Percentiles rank a stretch among this genome's conserved stretches.
Evolutionary conservation across 106 monocot genomes (phyloP).

Genomic region (Allium sativum): DNA sequence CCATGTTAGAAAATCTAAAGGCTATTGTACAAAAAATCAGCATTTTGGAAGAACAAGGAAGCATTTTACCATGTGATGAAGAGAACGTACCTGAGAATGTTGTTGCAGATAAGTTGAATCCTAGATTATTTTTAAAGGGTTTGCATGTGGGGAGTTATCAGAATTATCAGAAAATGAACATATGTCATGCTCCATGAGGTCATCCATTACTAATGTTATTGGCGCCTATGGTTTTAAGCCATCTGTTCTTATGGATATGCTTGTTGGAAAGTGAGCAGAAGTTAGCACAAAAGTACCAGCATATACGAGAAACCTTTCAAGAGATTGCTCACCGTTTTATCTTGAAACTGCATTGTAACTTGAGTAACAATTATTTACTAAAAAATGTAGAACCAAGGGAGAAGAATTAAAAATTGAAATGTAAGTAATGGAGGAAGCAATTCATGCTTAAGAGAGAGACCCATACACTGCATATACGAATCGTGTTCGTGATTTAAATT

Average conservation of each 20-base stretch:
- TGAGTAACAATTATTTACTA: slow-evolving; percentile 94
- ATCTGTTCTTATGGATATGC: slow-evolving; percentile 96
- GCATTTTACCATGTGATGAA: slow-evolving; percentile 84
- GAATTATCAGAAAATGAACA: slow-evolving; percentile 93
- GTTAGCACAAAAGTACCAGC: slow-evolving; percentile 83
- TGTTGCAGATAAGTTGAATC: slow-evolving; percentile 51
- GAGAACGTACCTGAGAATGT: slow-evolving; percentile 96
- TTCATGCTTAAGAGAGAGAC: slow-evolving; percentile 95
- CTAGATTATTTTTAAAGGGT: slow-evolving; percentile 94
- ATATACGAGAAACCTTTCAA: slow-evolving; percentile 92
- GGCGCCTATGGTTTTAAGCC: slow-evolving; percentile 96
- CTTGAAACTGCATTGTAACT: slow-evolving; percentile 97
- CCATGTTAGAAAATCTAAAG: slow-evolving; percentile 70
- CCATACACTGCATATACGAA: slow-evolving; percentile 94
- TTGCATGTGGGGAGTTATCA: slow-evolving; percentile 94
- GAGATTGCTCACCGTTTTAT: slow-evolving; percentile 97
- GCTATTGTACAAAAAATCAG: slow-evolving; percentile 59
- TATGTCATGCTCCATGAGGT: slow-evolving; percentile 94
- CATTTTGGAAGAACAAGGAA: slow-evolving; percentile 41
- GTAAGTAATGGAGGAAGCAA: slow-evolving; percentile 99
- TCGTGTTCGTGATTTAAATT: slow-evolving; percentile 88
- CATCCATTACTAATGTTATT: slow-evolving; percentile 91
- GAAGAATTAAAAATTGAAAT: slow-evolving; percentile 98
- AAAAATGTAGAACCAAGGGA: slow-evolving; percentile 77
- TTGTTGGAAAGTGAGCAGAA: slow-evolving; percentile 99